Evolutionary conservation across 108 stramenopile genomes (phyloP), one percentile per base, ranked within the genome.

Genomic region (Pseudonitzschia multiseries): DNA sequence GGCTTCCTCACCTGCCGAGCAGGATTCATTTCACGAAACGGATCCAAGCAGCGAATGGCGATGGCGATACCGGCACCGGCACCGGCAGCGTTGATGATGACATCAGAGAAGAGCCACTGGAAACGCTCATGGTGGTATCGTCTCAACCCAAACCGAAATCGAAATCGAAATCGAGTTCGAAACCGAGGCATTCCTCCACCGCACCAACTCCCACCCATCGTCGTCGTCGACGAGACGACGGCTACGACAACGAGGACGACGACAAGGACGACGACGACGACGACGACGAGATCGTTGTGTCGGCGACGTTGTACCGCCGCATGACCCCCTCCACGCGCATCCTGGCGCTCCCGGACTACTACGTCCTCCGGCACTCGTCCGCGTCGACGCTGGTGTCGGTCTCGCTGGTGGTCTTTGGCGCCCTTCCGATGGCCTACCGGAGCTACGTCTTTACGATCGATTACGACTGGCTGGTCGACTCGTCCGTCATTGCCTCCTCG

Each of bases 391-490:
- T 84, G 51, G 57, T 84, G 13, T 81, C 77, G 17, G 57, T 60
- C 2, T 70, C 78, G 15, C 52, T 84, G 1, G 78, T 81, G 0
- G 41, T 68, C 18, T 84, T 84, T 66, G 84, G 80, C 61, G 84
- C 84, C 28, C 43, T 84, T 0, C 84, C 84, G 0, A n/a, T 81
- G 32, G 80, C 84, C 1, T 84, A 84, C 52, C 84, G 84, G 20
- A 70, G 62, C 43, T 73, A 75, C 24, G 66, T 71, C 0, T 84
- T 70, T 66, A 71, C 84, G 24, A 52, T 81, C 18, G 64, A 81
- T 22, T 81, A 84, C 67, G 77, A 80, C 0, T 80, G 71, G 0
- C 32, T 84, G 24, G 26, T 59, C 15, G 29, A 26, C 27, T 31
- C 28, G 26, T 15, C 24, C 21, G 27, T 63, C 5, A 29, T 81